Evolutionary conservation across 2,329 filamentous ascomycete genomes (phyloP), one percentile per base, ranked within the genome.

Genomic region (Epichloe gansuensis): DNA sequence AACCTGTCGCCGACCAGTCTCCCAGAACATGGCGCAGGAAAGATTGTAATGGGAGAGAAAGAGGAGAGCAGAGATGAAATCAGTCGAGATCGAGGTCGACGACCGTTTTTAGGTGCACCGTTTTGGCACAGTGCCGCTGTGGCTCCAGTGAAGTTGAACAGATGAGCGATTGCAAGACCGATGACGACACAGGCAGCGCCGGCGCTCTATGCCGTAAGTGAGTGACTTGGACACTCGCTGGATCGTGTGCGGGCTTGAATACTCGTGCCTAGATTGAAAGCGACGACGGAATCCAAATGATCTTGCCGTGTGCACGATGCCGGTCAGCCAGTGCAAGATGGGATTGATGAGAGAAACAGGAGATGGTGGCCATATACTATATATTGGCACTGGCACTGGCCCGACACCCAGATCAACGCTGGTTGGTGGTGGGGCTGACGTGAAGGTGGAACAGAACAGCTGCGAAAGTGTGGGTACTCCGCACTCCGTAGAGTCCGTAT

Each of bases 1-100:
- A 62, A 87, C 69, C 60, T 82, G 80, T 62, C 82, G 78, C 56
- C 76, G 72, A 47, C 68, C 75, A 46, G 81, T 70, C 65, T 82
- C 76, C 75, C 78, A 78, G 58, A 76, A 65, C 80, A 83, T 83
- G 60, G 51, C 60, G 60, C 25, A 39, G 28, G 34, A 46, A 28
- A 12, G n/a, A 44, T 35, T 12, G 31, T 28, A 13, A 42, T 5
- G 28, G 31, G 13, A 23, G 13, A 23, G 35, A 34, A 46, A 31
- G 25, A 50, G 9, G 48, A 41, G 34, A 17, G 34, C 12, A n/a
- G 25, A 43, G 17, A 15, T 35, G 38, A 13, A 31, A 12, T 48
- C 9, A 23, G 23, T 31, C 37, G 37, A 49, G 11, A 31, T 25
- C 23, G 38, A 31, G 23, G 35, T 8, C 23, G 25, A 49, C 39